A percentile compares a stretch with the other conserved stretches of the same genome.
These are phyloP conservation scores for Areca catechu DNA, from an alignment of 176 grass and related monocot genomes.

Conservation along the genomic window DNA sequence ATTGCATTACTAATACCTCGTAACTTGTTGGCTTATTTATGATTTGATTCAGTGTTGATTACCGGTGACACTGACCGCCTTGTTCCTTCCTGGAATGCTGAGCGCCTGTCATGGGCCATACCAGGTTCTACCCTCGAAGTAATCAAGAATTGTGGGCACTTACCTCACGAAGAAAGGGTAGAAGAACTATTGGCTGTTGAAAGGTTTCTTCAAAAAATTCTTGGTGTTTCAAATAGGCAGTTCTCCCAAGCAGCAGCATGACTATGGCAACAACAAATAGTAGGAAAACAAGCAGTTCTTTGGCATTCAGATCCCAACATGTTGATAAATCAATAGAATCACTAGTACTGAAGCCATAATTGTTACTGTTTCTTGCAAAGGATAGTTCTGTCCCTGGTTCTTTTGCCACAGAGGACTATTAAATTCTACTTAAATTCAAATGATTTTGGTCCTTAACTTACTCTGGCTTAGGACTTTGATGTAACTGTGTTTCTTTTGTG, in stretches of 20 bases:
- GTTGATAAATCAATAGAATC: too few relatives aligned
- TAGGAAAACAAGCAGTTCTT: too few relatives aligned
- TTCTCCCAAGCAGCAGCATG: slow-evolving; percentile 28
- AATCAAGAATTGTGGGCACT: slow-evolving; percentile 73
- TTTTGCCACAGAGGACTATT: too few relatives aligned
- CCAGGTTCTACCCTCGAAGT: slow-evolving; percentile 54
- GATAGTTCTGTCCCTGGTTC: too few relatives aligned
- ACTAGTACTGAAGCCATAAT: too few relatives aligned
- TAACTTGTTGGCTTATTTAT: background rate
- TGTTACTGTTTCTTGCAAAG: too few relatives aligned
- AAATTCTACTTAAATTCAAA: too few relatives aligned
- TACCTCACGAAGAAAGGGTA: slow-evolving; percentile 78
- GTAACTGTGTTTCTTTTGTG: too few relatives aligned
- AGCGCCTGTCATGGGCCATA: slow-evolving; percentile 49
- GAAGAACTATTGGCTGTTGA: slow-evolving; percentile 51
- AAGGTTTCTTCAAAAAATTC: slow-evolving; percentile 44
- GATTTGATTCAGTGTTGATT: slow-evolving; percentile 54
- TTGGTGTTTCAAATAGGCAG: slow-evolving; percentile 29
- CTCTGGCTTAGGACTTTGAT: too few relatives aligned
- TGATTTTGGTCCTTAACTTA: too few relatives aligned
- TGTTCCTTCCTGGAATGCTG: slow-evolving; percentile 70
- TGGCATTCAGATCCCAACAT: too few relatives aligned
- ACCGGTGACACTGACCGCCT: slow-evolving; percentile 74
- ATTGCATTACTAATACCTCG: too few relatives aligned
- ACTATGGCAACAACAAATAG: background rate